A percentile compares a stretch with the other conserved stretches of the same genome.
These are phyloP conservation scores for Solanum pimpinellifolium DNA, from an alignment of 257 asterid genomes.

Conservation along the genomic window DNA sequence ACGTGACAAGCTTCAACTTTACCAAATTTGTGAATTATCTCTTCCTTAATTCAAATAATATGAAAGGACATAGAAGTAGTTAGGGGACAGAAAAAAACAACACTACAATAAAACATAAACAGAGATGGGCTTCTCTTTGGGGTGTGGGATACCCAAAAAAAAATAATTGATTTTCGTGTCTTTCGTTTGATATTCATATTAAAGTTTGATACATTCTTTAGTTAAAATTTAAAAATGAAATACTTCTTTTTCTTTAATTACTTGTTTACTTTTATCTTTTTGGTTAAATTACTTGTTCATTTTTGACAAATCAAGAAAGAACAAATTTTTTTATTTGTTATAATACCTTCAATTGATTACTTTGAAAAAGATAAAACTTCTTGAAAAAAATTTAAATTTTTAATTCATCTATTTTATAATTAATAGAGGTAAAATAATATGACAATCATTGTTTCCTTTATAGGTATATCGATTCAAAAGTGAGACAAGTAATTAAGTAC, in stretches of 20 bases:
- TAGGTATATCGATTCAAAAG: no score
- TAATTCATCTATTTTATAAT: no score
- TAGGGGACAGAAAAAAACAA: not conserved
- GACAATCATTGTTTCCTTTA: no score
- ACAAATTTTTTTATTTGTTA: no score
- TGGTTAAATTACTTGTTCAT: no score
- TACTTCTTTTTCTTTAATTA: rapidly evolving
- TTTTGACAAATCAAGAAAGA: not conserved
- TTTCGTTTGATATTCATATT: no score
- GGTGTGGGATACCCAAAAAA: not conserved
- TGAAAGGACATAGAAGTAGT: not conserved
- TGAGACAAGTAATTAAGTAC: no score
- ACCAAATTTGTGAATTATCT: not conserved
- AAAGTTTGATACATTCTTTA: rapidly evolving
- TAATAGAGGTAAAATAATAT: not conserved
- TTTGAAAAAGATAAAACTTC: no score
- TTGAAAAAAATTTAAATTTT: no score
- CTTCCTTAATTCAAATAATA: not conserved
- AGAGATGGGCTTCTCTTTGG: not conserved
- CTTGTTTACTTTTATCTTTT: rapidly evolving
- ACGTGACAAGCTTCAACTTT: not conserved
- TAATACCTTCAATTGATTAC: not conserved
- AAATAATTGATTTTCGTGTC: no score
- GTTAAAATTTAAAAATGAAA: no score
- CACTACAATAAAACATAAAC: not conserved